Base-by-base conservation (phyloP, 768 basidiomycete genomes). In the Auricularia heimuer region DNA sequence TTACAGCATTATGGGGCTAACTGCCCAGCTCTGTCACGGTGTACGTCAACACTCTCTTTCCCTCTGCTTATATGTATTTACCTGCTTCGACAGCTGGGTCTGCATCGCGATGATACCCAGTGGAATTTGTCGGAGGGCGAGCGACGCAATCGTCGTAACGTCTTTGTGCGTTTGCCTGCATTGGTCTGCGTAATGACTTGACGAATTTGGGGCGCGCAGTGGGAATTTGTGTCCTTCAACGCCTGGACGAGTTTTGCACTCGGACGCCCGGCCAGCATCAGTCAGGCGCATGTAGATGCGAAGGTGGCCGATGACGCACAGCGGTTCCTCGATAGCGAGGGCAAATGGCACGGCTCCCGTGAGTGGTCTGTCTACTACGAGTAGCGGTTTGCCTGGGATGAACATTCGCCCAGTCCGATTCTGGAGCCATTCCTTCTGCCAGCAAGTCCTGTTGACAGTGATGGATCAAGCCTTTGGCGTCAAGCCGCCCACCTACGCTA, bases 381-480 rank as follows among this genome's bases (percentile, higher is more conserved):
- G 35, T 39, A 8, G 12, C 61, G 24, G 51, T 64, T 54, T 14
- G 12, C 44, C 24, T 29, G 11, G 8, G n/a, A 33, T 54, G 44
- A n/a, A 11, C 16, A 8, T 44, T 16, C 14, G 63, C 63, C 54
- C 24, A 64, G 64, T 58, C 36, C 37, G 54, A 8, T 34, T 16
- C 11, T 64, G 64, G 64, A 65, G 37, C 44, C 62, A 67, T 51
- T 61, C 33, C 3, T 67, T 65, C 58, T 63, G 36, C 11, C 47
- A 63, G 42, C 34, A 62, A 11, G 66, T 66, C 35, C 47, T 68
- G 34, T 44, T 67, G 34, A 67, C 54, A 24, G 64, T 68, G 39
- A 62, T 68, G 62, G 64, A 65, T 62, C 58, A 68, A 24, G 68
- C 62, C 3, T 67, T 67, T 21, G 64, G 64, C 47, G 66, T 65